A percentile compares a stretch with the other conserved stretches of the same genome.
These are phyloP conservation scores for Sarocladiaceae sp. DNA, from an alignment of 2,329 filamentous ascomycete species.

Conservation along the genomic window DNA sequence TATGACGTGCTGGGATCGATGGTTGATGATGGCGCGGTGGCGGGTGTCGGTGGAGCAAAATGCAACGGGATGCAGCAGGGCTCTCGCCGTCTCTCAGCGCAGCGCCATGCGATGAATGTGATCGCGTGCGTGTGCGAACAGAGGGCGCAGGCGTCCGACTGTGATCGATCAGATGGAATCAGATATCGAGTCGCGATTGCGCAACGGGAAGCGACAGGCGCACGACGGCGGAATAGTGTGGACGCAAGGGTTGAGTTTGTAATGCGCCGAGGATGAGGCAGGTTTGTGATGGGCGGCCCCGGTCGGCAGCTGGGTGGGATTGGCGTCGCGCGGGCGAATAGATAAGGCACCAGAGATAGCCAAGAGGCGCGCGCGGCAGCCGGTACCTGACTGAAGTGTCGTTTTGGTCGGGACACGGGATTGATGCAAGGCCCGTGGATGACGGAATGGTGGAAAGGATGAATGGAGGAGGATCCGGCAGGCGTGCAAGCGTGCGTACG, in stretches of 20 bases:
- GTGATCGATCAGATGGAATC: neutral
- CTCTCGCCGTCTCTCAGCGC: neutral
- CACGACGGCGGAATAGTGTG: neutral
- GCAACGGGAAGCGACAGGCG: neutral
- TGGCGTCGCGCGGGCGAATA: neutral
- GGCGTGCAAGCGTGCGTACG: neutral
- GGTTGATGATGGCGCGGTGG: slow-evolving; percentile 4
- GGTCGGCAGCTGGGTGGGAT: neutral
- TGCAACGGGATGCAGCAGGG: slow-evolving; percentile 1
- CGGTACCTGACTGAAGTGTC: neutral
- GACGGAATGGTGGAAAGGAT: neutral
- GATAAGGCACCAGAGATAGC: slow-evolving; percentile 1
- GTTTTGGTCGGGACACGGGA: neutral
- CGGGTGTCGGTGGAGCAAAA: slow-evolving; percentile 10
- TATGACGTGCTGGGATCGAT: slow-evolving; percentile 2
- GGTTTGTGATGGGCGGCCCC: slow-evolving; percentile 7
- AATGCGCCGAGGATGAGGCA: slow-evolving; percentile 5
- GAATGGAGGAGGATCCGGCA: neutral
- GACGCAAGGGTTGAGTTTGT: neutral
- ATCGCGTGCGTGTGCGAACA: neutral
- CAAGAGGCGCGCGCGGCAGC: neutral
- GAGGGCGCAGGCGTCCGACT: neutral
- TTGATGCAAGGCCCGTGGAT: neutral
- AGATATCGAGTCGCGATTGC: neutral
- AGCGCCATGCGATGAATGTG: neutral